Base-by-base conservation (phyloP, 768 basidiomycete genomes). In the Trametes cubensis region DNA sequence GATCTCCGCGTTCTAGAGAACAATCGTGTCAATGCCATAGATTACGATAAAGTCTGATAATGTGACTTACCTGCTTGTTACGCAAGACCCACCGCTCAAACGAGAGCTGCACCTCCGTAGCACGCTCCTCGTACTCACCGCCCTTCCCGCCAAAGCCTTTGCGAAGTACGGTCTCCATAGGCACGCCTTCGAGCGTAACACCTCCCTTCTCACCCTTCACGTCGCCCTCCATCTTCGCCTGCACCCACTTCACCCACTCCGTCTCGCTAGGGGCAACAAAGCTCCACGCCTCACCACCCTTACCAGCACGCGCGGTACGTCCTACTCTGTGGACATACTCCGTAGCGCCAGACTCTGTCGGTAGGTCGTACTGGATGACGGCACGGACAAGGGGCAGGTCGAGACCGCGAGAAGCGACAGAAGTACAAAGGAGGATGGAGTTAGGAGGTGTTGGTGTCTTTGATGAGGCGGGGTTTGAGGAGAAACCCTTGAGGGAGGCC, bases 291-390 rank as follows among this genome's bases (percentile, higher is more conserved):
- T 98, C 94, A 62, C 97, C 97, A 25, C 93, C 92, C 67, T 89
- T 92, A 15, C 97, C 97, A 8, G 90, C 95, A 73, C 97, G 93
- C 15, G 97, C 97, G 3, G 97, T 99, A 53, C 97, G 88, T 28
- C 97, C 97, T 8, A 98, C 93, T 49, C 97, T 85, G 77, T 99
- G 97, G 11, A 99, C 87, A 68, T 99, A 98, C 72, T 99, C 97
- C 13, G 90, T 97, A 26, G 88, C 88, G 11, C 97, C 96, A 18
- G 95, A 92, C 78, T 99, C 97, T 0, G 97, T 98, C 0, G 97
- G 96, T 21, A 98, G 84, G 72, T 99, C 97, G 70, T 97, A 97
- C 71, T 99, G 97, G 34, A 98, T 78, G 63, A 99, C 95, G 3
- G 93, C 92, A 39, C 90, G 88, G 7, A 98, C 95, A n/a, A 92